Percentiles rank a stretch among this genome's conserved stretches.
These are phyloP conservation scores for Citrus maxima DNA, from an alignment of 345 rosid genomes.

Conservation along the genomic window DNA sequence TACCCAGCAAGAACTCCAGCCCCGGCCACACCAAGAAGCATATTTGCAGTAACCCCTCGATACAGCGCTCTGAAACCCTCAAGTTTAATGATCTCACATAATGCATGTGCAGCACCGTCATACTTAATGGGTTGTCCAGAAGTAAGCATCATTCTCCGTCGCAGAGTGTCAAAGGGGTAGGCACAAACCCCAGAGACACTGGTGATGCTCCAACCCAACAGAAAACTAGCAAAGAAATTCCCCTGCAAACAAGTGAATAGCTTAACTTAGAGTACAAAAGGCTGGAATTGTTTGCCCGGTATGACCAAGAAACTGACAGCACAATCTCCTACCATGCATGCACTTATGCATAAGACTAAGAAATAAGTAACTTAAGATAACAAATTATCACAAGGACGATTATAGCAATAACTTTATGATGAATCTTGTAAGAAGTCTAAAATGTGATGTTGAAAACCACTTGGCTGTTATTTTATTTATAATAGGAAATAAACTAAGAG, in stretches of 20 bases:
- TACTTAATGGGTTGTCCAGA: constrained; percentile 80
- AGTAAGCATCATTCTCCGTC: constrained; percentile 96
- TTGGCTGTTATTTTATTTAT: neutral
- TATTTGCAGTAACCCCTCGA: constrained; percentile 85
- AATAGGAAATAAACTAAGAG: neutral
- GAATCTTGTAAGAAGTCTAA: neutral
- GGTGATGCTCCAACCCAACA: constrained; percentile 92
- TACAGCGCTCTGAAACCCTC: constrained; percentile 75
- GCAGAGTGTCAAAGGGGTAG: constrained; percentile 83
- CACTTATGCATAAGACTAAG: neutral
- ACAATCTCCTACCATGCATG: neutral
- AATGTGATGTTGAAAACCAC: neutral
- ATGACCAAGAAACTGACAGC: neutral
- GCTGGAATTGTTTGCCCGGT: neutral
- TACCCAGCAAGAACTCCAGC: constrained; percentile 94
- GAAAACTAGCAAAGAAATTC: constrained; percentile 81
- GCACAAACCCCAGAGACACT: constrained; percentile 82
- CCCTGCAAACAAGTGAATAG: constrained; percentile 46
- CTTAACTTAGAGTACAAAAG: neutral
- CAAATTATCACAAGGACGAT: neutral
- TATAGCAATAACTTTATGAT: neutral
- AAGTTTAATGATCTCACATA: constrained; percentile 50
- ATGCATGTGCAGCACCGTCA: constrained; percentile 53
- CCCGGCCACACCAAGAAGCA: constrained; percentile 95
- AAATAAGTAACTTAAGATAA: neutral